Base-by-base conservation (phyloP, 2,329 filamentous ascomycete species). In the Aphanoascus verrucosus region DNA sequence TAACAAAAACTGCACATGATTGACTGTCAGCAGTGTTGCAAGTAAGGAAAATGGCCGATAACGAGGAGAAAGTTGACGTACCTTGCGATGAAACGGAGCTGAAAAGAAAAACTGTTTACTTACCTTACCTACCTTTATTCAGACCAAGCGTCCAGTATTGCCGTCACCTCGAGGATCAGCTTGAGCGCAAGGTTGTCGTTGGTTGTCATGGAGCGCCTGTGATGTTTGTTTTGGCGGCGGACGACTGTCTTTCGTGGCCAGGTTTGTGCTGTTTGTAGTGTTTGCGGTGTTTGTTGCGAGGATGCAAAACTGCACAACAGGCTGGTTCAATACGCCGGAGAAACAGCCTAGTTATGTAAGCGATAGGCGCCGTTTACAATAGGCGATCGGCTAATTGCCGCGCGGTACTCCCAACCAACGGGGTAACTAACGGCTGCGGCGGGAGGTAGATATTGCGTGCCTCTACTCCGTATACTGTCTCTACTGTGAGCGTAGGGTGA, bases 41-140 rank as follows among this genome's bases (percentile, higher is more conserved):
- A 14, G 20, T n/a, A 28, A 40, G 42, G 32, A 46, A 11, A 2
- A 15, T 32, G 41, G 40, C 14, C 5, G 31, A 28, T 23, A 34
- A 12, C 6, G 14, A 31, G 11, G 38, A 14, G 8, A 38, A 42
- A 41, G 40, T 23, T 9, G 17, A 58, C 62, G 58, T 60, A 63
- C 62, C 55, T 56, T 56, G 34, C 7, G 17, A 5, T 31, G n/a
- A 49, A 35, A 49, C 20, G 28, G 23, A 19, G 23, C 23, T 23
- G 15, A 31, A 56, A 45, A 41, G 17, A 52, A 58, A 44, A 59
- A 28, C 23, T 7, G 23, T 57, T 56, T 60, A 60, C 59, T 54
- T 54, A 40, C 55, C 59, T 57, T 57, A 59, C 58, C 56, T 59
- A 47, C 45, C 52, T 54, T 34, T 40, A 5, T 40, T 7, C n/a